Base-by-base conservation (phyloP, 2,329 filamentous ascomycete species). In the Colletotrichum tamarilloi region DNA sequence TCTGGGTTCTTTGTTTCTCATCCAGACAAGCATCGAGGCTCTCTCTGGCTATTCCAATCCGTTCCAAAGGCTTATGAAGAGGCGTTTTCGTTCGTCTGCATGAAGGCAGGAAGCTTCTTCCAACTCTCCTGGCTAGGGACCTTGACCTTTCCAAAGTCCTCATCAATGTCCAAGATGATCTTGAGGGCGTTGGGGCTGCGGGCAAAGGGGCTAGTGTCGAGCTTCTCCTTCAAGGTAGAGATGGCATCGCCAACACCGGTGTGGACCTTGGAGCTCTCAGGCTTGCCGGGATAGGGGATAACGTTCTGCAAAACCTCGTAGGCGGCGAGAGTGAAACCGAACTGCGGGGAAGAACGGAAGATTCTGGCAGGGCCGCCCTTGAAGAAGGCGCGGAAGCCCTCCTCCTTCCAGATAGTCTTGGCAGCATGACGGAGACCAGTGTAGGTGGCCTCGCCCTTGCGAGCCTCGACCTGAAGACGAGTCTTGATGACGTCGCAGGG, bases 401-500 rank as follows among this genome's bases (percentile, higher is more conserved):
- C 97, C 82, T 98, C 94, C 82, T 92, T 91, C 86, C 89, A 92
- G 78, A 99, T 94, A 16, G 94, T 97, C 78, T 85, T 85, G 49
- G 97, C 97, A 67, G 92, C 94, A 84, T 99, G 95, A 68, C 95
- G 91, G 60, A 99, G 89, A 59, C 94, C 94, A 55, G 91, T 97
- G 88, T 99, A 99, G 62, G 89, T 88, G 4, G 92, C 92, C 79
- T 99, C 96, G 75, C 97, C 97, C 88, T 98, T 98, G 76, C 97
- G 93, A 26, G 96, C 95, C 84, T 99, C 97, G 72, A 99, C 97
- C 84, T 99, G 97, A 73, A 99, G 89, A 82, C 97, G 93, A 3
- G 97, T 99, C 89, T 99, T 99, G 92, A 99, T 98, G 75, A 99
- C 97, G 81, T 99, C 97, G 86, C 94, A 98, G 0, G 97, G 97